Evolutionary conservation across 2,329 filamentous ascomycete species (phyloP).

Genomic region (Bipolaris cookei): DNA sequence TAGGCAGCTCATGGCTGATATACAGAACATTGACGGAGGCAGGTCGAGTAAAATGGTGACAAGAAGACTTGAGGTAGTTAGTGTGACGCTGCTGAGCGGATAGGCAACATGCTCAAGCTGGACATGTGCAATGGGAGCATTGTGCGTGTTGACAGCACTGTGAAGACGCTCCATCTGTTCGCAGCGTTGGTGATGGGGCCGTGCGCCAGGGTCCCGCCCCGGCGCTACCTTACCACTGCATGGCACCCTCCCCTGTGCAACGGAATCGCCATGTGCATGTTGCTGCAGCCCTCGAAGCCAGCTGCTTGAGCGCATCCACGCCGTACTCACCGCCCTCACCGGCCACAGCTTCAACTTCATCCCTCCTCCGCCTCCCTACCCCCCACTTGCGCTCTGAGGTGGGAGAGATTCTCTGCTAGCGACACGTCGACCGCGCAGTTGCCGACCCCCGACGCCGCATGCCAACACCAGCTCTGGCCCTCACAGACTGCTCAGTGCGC

Average conservation of each 20-base stretch:
- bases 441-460: conserved; percentile 40
- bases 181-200: conserved; percentile 9
- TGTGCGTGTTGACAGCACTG: neutral
- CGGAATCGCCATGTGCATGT: conserved; percentile 10
- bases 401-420: conserved; percentile 28
- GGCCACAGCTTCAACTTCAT: neutral
- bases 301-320: conserved; percentile 10
- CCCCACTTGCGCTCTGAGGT: conserved; percentile 17
- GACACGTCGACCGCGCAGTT: conserved; percentile 26
- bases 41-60: no score
- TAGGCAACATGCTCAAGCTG: no score
- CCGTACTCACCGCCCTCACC: conserved; percentile 4
- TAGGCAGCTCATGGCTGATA: neutral
- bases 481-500: conserved; percentile 32
- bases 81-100: no score
- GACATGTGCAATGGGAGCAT: neutral
- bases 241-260: conserved; percentile 17
- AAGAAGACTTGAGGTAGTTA: no score
- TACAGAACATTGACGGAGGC: neutral
- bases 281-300: conserved; percentile 9
- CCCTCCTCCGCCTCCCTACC: neutral
- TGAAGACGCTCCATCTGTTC: neutral
- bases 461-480: conserved; percentile 31
- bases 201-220: conserved; percentile 16
- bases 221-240: conserved; percentile 21